Percentiles rank a stretch among this genome's conserved stretches.
phyloP scores from a whole-genome alignment of 1,284 basidiomycete species.

The Xanthoconium separans region DNA sequence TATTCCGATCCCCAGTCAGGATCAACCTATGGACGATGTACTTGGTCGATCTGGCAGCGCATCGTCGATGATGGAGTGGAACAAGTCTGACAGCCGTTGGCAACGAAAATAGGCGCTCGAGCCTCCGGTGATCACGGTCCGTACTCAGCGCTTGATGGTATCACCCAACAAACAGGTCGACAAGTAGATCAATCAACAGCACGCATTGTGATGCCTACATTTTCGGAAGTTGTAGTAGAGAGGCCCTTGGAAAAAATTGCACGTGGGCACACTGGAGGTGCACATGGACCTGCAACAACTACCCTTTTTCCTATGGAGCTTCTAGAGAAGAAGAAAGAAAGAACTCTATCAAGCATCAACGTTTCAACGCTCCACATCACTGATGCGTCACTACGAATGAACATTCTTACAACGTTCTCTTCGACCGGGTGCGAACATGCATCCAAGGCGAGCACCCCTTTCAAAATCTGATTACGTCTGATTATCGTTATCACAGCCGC shows the following conservation, averaged over 20 bases:
- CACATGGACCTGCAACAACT: neutral
- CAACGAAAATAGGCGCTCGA: neutral
- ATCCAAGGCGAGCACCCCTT: no score
- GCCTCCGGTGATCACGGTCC: neutral
- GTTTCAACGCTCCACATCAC: slow-evolving; percentile 3
- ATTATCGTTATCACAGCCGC: slow-evolving; percentile 15
- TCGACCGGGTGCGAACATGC: no score
- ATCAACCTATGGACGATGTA: neutral
- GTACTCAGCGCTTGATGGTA: slow-evolving; percentile 1
- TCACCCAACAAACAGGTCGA: neutral
- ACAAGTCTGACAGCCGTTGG: neutral
- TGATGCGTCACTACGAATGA: slow-evolving; percentile 2
- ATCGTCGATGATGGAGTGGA: neutral
- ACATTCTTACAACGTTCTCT: neutral
- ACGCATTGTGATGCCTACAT: neutral
- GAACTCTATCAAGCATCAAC: neutral
- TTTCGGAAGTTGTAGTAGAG: neutral
- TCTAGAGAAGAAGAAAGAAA: neutral
- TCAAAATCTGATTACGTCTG: neutral
- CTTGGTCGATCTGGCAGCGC: neutral
- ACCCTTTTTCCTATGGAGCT: neutral
- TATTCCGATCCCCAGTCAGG: neutral
- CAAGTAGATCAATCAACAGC: neutral
- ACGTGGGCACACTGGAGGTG: neutral
- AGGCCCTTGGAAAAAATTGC: neutral